Evolutionary conservation across 495 filamentous ascomycete species (phyloP).

Genomic region (Cudoniella acicularis): DNA sequence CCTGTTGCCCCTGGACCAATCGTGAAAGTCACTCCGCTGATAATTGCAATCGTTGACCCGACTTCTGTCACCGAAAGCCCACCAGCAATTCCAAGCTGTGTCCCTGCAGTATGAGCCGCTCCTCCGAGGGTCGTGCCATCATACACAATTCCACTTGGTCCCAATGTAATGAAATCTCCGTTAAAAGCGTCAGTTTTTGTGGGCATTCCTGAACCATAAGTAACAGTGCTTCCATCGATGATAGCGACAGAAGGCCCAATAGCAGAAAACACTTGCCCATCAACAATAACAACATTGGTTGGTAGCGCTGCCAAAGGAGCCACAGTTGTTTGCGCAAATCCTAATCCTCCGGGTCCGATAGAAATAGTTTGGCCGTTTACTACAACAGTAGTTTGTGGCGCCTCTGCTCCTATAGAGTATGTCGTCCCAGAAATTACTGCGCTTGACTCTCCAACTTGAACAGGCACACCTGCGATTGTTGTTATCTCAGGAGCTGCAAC

Average conservation of each 20-base stretch:
- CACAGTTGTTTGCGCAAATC: constrained; percentile 31
- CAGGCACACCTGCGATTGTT: constrained; percentile 28
- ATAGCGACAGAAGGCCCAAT: constrained; percentile 41
- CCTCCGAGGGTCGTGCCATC: constrained; percentile 41
- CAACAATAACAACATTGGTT: constrained; percentile 41
- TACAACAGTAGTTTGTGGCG: constrained; percentile 12
- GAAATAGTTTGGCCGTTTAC: constrained; percentile 43
- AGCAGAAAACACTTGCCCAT: constrained; percentile 42
- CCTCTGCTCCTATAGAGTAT: constrained; percentile 29
- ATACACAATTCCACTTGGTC: constrained; percentile 40
- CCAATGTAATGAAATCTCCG: constrained; percentile 33
- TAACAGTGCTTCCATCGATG: constrained; percentile 40
- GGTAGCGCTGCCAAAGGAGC: constrained; percentile 23
- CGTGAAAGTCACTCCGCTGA: constrained; percentile 41
- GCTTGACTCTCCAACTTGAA: constrained; percentile 36
- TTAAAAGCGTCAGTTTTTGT: constrained; percentile 20
- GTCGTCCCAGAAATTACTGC: constrained; percentile 45
- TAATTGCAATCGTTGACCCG: constrained; percentile 45
- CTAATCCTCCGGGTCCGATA: constrained; percentile 42
- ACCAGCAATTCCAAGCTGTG: constrained; percentile 40
- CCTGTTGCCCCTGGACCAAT: constrained; percentile 32
- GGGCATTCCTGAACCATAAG: constrained; percentile 30
- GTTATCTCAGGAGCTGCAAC: constrained; percentile 1
- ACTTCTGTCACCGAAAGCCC: constrained; percentile 45
- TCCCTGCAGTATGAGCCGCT: constrained; percentile 28